Evolutionary conservation across 352 stramenopile species (phyloP).

Genomic region (Aphanomyces euteiches): DNA sequence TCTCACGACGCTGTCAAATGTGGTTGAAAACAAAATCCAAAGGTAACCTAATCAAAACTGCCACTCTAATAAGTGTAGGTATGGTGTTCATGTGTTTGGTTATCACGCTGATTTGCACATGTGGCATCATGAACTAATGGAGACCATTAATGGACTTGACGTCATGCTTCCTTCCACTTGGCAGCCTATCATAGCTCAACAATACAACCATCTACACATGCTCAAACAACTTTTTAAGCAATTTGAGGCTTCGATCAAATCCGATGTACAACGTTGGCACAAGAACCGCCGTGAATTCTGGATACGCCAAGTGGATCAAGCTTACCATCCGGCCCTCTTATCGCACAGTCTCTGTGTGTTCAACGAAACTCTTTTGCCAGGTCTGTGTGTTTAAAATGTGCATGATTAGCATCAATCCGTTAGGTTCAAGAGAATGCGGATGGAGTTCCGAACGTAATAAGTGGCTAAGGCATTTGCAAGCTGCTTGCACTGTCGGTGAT

Average conservation of each 20-base stretch:
- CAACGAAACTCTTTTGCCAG: slow-evolving; percentile 18
- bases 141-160: slow-evolving; percentile 9
- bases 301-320: slow-evolving; percentile 27
- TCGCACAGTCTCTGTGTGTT: slow-evolving; percentile 13
- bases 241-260: slow-evolving; percentile 26
- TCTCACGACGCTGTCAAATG: not conserved
- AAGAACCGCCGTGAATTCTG: slow-evolving; percentile 23
- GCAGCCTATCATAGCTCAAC: slow-evolving; percentile 4
- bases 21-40: slow-evolving; percentile 1
- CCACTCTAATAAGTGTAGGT: not conserved
- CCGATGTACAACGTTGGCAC: slow-evolving; percentile 26
- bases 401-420: not conserved
- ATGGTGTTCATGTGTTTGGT: slow-evolving; percentile 11
- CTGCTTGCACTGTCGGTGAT: slow-evolving; percentile 15
- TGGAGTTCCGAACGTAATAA: slow-evolving; percentile 15
- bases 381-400: not conserved
- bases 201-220: slow-evolving; percentile 12
- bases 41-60: not conserved
- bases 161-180: not conserved
- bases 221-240: slow-evolving; percentile 26
- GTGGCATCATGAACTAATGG: slow-evolving; percentile 17
- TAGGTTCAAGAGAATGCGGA: slow-evolving; percentile 9
- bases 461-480: slow-evolving; percentile 19
- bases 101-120: slow-evolving; percentile 24
- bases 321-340: slow-evolving; percentile 21